Evolutionary conservation across 2,329 filamentous ascomycete species (phyloP).

Genomic region (Calonectria pteridis): DNA sequence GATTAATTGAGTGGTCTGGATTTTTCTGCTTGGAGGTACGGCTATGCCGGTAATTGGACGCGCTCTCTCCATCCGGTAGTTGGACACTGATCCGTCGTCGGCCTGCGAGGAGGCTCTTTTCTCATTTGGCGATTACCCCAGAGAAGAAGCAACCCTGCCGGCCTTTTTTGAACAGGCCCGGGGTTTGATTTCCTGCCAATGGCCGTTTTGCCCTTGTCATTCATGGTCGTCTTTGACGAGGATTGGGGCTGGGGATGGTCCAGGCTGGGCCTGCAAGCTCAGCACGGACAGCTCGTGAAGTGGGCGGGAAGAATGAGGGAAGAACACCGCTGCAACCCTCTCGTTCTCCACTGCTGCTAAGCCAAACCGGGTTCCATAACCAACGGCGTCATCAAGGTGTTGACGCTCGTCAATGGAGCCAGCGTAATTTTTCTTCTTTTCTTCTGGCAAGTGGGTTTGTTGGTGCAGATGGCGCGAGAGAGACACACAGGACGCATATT

Average conservation of each 20-base stretch:
- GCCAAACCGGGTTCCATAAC: background rate
- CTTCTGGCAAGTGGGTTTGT: background rate
- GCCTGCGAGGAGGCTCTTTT: background rate
- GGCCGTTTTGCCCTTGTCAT: conserved; percentile 17
- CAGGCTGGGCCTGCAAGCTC: conserved; percentile 9
- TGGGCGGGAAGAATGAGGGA: background rate
- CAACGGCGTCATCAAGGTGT: background rate
- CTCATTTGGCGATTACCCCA: conserved; percentile 33
- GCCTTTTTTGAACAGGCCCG: background rate
- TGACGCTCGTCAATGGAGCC: conserved; percentile 4
- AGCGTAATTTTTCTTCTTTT: background rate
- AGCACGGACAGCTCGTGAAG: conserved; percentile 1
- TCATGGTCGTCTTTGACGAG: background rate
- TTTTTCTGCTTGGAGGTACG: background rate
- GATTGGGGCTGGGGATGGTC: conserved; percentile 20
- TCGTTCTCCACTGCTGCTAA: background rate
- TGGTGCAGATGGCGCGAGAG: background rate
- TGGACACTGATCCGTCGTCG: background rate
- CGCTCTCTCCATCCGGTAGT: conserved; percentile 10
- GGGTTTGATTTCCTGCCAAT: conserved; percentile 11
- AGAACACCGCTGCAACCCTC: background rate
- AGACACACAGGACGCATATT: background rate
- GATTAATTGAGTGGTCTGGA: background rate
- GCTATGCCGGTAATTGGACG: conserved; percentile 24
- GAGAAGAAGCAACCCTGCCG: conserved; percentile 25